phyloP scores from a whole-genome alignment of 805 yeast species.

The Candida stauntonica region DNA sequence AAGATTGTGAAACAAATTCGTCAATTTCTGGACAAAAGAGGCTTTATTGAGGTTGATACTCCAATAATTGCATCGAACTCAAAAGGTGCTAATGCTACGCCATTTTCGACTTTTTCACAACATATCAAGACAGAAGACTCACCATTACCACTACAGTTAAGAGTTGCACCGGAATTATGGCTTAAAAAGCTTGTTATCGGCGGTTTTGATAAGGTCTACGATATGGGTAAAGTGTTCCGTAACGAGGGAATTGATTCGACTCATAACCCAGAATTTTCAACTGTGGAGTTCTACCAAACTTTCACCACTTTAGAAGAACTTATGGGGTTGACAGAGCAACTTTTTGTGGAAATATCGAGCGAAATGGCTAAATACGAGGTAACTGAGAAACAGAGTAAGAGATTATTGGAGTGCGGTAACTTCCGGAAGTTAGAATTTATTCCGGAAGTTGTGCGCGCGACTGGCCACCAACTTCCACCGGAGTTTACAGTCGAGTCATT shows the following conservation, averaged over 20 bases:
- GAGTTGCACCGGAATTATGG: slow-evolving; percentile 97
- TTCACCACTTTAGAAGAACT: slow-evolving; percentile 64
- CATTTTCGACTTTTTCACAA: slow-evolving; percentile 57
- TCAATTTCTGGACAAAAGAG: slow-evolving; percentile 45
- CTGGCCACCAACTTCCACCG: slow-evolving; percentile 48
- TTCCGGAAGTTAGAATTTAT: slow-evolving; percentile 59
- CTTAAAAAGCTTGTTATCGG: slow-evolving; percentile 75
- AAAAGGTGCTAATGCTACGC: slow-evolving; percentile 92
- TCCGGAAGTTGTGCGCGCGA: slow-evolving; percentile 50
- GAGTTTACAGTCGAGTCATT: slow-evolving; percentile 38
- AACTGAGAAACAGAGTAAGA: slow-evolving; percentile 7
- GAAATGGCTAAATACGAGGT: slow-evolving; percentile 24
- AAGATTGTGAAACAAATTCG: slow-evolving; percentile 54
- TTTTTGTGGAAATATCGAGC: slow-evolving; percentile 42
- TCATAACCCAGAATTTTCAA: slow-evolving; percentile 92
- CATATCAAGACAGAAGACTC: slow-evolving; percentile 24
- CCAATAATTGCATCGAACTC: slow-evolving; percentile 72
- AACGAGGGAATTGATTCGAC: slow-evolving; percentile 92
- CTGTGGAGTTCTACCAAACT: slow-evolving; percentile 83
- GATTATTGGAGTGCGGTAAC: background rate
- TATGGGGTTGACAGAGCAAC: slow-evolving; percentile 55
- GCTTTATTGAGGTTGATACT: slow-evolving; percentile 81
- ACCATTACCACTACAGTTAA: slow-evolving; percentile 43
- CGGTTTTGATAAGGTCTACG: slow-evolving; percentile 85
- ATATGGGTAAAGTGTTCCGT: slow-evolving; percentile 79